Evolutionary conservation across 441 rosid genomes (phyloP).

Genomic region (Bocquillonia castaneifolia): DNA sequence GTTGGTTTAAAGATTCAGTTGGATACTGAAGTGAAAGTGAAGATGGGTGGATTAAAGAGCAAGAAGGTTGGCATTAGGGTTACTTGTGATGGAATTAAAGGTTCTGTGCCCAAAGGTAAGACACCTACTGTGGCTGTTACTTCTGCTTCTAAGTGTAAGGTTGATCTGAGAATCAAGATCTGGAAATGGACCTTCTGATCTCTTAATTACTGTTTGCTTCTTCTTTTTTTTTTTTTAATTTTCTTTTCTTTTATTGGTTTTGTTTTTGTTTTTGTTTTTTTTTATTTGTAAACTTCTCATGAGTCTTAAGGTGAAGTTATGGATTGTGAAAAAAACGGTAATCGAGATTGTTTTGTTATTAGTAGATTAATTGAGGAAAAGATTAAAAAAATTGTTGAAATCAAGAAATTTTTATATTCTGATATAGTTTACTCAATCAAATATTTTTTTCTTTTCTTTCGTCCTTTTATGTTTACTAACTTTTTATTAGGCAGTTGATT

Average conservation of each 20-base stretch:
- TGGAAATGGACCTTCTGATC: slow-evolving; percentile 73
- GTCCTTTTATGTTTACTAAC: too few relatives aligned
- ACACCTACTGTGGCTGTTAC: slow-evolving; percentile 52
- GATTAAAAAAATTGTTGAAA: slow-evolving; percentile 3
- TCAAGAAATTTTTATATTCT: slow-evolving; percentile 5
- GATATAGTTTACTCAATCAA: too few relatives aligned
- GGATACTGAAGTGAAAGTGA: slow-evolving; percentile 58
- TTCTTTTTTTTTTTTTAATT: neutral
- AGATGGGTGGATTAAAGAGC: slow-evolving; percentile 50
- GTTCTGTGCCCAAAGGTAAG: slow-evolving; percentile 50
- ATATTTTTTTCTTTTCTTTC: neutral
- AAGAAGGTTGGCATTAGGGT: slow-evolving; percentile 65
- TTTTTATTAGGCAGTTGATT: too few relatives aligned
- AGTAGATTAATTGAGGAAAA: neutral
- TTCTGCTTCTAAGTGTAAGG: slow-evolving; percentile 58
- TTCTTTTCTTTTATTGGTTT: neutral
- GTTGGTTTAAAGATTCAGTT: slow-evolving; percentile 49
- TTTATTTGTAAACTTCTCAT: slow-evolving; percentile 17
- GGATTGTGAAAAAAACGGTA: slow-evolving; percentile 5
- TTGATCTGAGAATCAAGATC: slow-evolving; percentile 69
- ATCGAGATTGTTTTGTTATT: neutral
- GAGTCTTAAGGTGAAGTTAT: slow-evolving; percentile 9
- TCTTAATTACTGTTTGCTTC: neutral
- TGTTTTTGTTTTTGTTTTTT: slow-evolving; percentile 1
- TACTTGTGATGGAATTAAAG: slow-evolving; percentile 59